phyloP scores from a whole-genome alignment of 2,329 filamentous ascomycete genomes.

The Calonectria pseudoreteaudii region DNA sequence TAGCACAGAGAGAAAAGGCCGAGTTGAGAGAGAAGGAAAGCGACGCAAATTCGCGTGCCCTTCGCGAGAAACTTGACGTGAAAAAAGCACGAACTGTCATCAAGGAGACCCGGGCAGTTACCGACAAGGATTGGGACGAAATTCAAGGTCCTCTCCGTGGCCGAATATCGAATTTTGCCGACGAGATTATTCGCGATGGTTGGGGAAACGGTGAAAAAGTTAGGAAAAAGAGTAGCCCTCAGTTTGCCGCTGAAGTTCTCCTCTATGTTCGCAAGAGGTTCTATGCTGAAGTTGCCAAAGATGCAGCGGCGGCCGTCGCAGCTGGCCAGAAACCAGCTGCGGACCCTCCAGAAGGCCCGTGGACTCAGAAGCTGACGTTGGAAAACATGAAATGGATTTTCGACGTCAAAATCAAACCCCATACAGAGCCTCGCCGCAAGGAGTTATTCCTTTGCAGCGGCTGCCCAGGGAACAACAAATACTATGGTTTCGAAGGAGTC shows the following conservation, averaged over 20 bases:
- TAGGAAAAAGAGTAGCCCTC: slow-evolving; percentile 71
- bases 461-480: slow-evolving; percentile 73
- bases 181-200: slow-evolving; percentile 73
- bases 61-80: slow-evolving; percentile 48
- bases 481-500: slow-evolving; percentile 81
- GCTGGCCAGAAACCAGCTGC: slow-evolving; percentile 57
- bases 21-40: slow-evolving; percentile 65
- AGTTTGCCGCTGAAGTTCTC: slow-evolving; percentile 79
- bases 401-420: slow-evolving; percentile 79
- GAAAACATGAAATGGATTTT: slow-evolving; percentile 92
- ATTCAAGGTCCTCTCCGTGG: slow-evolving; percentile 75
- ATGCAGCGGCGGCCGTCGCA: slow-evolving; percentile 59
- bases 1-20: slow-evolving; percentile 74
- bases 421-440: slow-evolving; percentile 74
- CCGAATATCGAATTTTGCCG: slow-evolving; percentile 74
- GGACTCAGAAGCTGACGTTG: slow-evolving; percentile 74
- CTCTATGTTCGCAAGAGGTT: slow-evolving; percentile 76
- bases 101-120: slow-evolving; percentile 59
- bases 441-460: slow-evolving; percentile 82
- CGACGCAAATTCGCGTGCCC: slow-evolving; percentile 44
- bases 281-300: slow-evolving; percentile 69
- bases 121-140: slow-evolving; percentile 79
- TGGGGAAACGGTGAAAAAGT: slow-evolving; percentile 76
- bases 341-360: slow-evolving; percentile 65
- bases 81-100: background rate